Evolutionary conservation across 306 rosid species (phyloP), one percentile per base, ranked within the genome.

Genomic region (Dicorynia guianensis): DNA sequence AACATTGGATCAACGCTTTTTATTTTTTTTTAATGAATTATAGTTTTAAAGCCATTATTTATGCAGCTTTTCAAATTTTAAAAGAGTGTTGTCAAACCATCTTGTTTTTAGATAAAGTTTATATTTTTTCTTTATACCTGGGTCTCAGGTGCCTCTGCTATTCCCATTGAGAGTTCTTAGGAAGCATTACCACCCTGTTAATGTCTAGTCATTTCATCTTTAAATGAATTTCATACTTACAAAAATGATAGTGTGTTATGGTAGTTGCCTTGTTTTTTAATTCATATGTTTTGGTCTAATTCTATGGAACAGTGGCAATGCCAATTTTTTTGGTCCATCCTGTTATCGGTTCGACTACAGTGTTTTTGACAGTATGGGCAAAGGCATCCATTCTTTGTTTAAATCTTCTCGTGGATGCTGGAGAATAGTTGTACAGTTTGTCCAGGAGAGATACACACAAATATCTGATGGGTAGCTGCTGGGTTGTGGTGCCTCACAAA

Each of bases 341-440:
- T 43, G 6, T 69, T 56, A 11, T 72, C 13, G 69, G 43, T 77
- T 70, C 65, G 59, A 19, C 49, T 47, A 34, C 66, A 61, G 59
- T 44, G 33, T 62, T 14, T 5, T 48, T 66, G 67, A 20, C 52
- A 72, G 17, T 52, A 67, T 46, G 50, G 66, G 75, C 70, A 47
- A 68, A 67, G 56, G 68, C 34, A 40, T 20, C 57, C 40, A 55
- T 39, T 78, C 56, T 70, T 49, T 42, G 43, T 77, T 46, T 46
- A 77, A 56, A 74, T 63, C 53, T 74, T 77, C 54, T 34, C 6
- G 71, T 59, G 49, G 65, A 46, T 75, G 49, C 77, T 63, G 46
- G 76, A 66, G 69, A 68, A 30, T 2, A 68, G 80, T 80, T 77
- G 83, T 84, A 80, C 78, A 74, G 81, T 69, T 54, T 50, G 48